Percentiles rank a stretch among this genome's conserved stretches.
Evolutionary conservation across 2,329 filamentous ascomycete genomes (phyloP).

Genomic region (Aspergillus sp.): DNA sequence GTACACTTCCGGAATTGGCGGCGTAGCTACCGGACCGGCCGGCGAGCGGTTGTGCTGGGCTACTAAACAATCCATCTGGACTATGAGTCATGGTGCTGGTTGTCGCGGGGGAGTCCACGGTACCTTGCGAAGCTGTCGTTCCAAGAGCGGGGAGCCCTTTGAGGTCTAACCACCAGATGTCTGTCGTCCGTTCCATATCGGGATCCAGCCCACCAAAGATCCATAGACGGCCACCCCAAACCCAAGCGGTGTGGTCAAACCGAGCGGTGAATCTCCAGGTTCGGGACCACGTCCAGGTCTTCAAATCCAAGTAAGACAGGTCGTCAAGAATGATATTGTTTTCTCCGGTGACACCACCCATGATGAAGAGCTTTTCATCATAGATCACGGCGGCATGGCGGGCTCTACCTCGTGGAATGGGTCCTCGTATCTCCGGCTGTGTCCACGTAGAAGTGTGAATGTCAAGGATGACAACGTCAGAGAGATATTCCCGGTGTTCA

Average conservation of each 20-base stretch:
- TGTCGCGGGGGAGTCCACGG: slow-evolving; percentile 41
- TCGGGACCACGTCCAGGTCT: slow-evolving; percentile 96
- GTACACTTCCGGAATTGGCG: slow-evolving; percentile 65
- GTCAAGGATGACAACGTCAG: slow-evolving; percentile 94
- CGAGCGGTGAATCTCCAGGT: slow-evolving; percentile 93
- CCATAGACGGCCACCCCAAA: slow-evolving; percentile 91
- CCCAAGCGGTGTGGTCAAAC: slow-evolving; percentile 92
- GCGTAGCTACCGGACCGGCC: slow-evolving; percentile 58
- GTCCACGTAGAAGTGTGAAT: slow-evolving; percentile 94
- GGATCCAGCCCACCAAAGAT: slow-evolving; percentile 93
- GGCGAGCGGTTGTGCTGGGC: slow-evolving; percentile 31
- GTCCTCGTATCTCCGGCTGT: slow-evolving; percentile 80
- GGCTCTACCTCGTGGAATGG: slow-evolving; percentile 82
- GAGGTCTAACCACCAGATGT: slow-evolving; percentile 96
- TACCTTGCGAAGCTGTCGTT: slow-evolving; percentile 60
- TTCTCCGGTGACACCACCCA: slow-evolving; percentile 91
- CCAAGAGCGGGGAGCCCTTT: slow-evolving; percentile 86
- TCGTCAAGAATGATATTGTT: slow-evolving; percentile 92
- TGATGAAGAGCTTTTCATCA: slow-evolving; percentile 93
- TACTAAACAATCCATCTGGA: slow-evolving; percentile 36
- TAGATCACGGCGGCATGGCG: slow-evolving; percentile 91
- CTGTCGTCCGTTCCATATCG: slow-evolving; percentile 94
- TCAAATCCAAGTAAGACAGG: slow-evolving; percentile 92
- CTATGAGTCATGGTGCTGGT: slow-evolving; percentile 36
- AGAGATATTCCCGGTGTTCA: slow-evolving; percentile 91